Evolutionary conservation across 1,284 basidiomycete species (phyloP).

Genomic region (Ganoderma sp.): DNA sequence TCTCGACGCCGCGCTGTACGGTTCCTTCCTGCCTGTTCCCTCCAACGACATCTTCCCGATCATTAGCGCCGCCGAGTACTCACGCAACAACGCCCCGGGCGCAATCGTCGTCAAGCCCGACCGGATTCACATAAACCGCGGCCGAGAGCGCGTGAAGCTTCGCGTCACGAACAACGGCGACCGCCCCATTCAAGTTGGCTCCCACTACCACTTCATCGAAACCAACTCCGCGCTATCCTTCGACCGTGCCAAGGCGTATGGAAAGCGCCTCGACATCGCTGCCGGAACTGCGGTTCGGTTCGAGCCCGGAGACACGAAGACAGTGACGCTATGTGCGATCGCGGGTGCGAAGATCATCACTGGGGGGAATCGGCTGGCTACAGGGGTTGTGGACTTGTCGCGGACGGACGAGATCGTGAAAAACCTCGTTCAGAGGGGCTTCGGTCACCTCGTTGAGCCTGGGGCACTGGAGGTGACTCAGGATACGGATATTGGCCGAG

Average conservation of each 20-base stretch:
- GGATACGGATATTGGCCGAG: slow-evolving; percentile 63
- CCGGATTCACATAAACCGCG: slow-evolving; percentile 78
- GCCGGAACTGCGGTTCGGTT: slow-evolving; percentile 96
- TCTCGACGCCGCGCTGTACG: slow-evolving; percentile 84
- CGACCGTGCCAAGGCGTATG: slow-evolving; percentile 82
- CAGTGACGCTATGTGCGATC: slow-evolving; percentile 83
- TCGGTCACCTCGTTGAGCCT: slow-evolving; percentile 68
- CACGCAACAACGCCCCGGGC: slow-evolving; percentile 69
- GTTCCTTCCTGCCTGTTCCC: slow-evolving; percentile 90
- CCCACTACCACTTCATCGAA: slow-evolving; percentile 94
- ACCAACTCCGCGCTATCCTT: slow-evolving; percentile 86
- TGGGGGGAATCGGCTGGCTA: slow-evolving; percentile 83
- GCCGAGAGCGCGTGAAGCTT: slow-evolving; percentile 72
- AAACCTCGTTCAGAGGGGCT: slow-evolving; percentile 57
- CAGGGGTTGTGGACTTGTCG: slow-evolving; percentile 55
- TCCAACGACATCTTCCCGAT: slow-evolving; percentile 67
- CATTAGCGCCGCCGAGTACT: slow-evolving; percentile 53
- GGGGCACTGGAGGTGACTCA: slow-evolving; percentile 53
- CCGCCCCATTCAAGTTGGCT: slow-evolving; percentile 93
- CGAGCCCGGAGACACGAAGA: slow-evolving; percentile 91
- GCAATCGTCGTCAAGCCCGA: slow-evolving; percentile 74
- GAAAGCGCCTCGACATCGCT: slow-evolving; percentile 89
- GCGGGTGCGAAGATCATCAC: slow-evolving; percentile 75
- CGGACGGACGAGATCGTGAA: slow-evolving; percentile 55
- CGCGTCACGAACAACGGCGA: slow-evolving; percentile 93